Percentiles rank a stretch among this genome's conserved stretches.
These are phyloP conservation scores for Clausena lansium DNA, from an alignment of 345 rosid genomes.

Conservation along the genomic window DNA sequence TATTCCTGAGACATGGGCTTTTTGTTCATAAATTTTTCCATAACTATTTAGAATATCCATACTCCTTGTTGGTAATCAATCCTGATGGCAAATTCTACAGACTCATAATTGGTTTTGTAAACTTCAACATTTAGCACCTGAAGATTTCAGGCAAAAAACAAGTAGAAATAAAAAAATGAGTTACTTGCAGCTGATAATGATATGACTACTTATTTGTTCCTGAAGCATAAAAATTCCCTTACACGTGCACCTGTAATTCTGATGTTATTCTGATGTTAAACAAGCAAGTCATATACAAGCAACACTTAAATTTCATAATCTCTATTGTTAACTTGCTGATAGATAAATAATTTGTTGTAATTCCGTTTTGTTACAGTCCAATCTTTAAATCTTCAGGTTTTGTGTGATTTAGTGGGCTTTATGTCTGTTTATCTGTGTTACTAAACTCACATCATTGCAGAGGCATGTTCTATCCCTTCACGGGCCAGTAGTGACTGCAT, in stretches of 20 bases:
- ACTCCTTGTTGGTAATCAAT: not conserved
- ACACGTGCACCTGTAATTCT: not conserved
- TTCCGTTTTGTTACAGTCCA: not conserved
- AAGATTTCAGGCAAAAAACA: not conserved
- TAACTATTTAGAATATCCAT: not conserved
- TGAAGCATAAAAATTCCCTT: not conserved
- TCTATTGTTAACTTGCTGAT: too few relatives aligned
- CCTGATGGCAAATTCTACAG: not conserved
- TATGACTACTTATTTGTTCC: not conserved
- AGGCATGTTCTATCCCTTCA: constrained; percentile 77
- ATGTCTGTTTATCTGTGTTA: constrained; percentile 4
- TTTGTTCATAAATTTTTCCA: not conserved
- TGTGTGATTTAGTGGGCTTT: not conserved
- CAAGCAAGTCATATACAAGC: too few relatives aligned
- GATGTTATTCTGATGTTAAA: not conserved
- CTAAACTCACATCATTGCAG: constrained; percentile 40
- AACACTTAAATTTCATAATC: too few relatives aligned
- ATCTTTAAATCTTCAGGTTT: not conserved
- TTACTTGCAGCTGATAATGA: not conserved
- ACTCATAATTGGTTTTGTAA: not conserved
- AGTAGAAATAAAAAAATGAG: not conserved
- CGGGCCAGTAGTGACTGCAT: constrained; percentile 83
- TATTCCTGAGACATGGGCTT: not conserved
- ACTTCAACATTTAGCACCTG: not conserved
- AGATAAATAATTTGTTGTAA: not conserved